Percentiles rank a stretch among this genome's conserved stretches.
Evolutionary conservation across 208 protist genomes (phyloP).

Genomic region (Acanthamoeba polyphaga): DNA sequence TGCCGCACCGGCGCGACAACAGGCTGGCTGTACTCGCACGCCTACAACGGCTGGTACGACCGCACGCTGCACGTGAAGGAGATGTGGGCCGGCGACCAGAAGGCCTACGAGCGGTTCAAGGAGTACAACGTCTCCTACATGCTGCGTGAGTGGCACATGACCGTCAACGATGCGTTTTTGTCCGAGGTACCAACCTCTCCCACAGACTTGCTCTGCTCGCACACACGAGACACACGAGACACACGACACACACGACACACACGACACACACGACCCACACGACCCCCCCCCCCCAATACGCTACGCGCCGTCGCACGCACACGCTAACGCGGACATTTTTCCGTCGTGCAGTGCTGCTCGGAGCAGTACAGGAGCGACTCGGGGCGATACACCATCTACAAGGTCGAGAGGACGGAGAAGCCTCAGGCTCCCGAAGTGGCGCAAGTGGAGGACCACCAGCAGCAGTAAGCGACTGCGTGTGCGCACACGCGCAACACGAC

Average conservation of each 20-base stretch:
- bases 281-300: too few species aligned
- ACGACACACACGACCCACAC: too few species aligned
- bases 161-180: slow-evolving; percentile 47
- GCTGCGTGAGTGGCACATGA: slow-evolving; percentile 68
- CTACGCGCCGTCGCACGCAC: not conserved
- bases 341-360: slow-evolving; percentile 1
- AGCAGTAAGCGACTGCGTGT: not conserved
- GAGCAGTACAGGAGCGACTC: slow-evolving; percentile 36
- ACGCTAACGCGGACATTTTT: not conserved
- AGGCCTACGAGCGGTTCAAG: slow-evolving; percentile 18
- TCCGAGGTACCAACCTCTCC: not conserved
- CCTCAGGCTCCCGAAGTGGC: not conserved
- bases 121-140: slow-evolving; percentile 41
- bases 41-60: slow-evolving; percentile 58
- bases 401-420: slow-evolving; percentile 5
- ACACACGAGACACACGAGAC: not conserved
- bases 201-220: not conserved
- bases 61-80: slow-evolving; percentile 62
- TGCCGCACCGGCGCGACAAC: not conserved
- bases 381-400: slow-evolving; percentile 7
- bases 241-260: too few species aligned
- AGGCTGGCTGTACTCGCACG: slow-evolving; percentile 64
- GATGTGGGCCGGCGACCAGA: not conserved
- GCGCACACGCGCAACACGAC: too few species aligned
- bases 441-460: too few species aligned